phyloP scores from a whole-genome alignment of 257 asterid species.

The Solanum bulbocastanum region DNA sequence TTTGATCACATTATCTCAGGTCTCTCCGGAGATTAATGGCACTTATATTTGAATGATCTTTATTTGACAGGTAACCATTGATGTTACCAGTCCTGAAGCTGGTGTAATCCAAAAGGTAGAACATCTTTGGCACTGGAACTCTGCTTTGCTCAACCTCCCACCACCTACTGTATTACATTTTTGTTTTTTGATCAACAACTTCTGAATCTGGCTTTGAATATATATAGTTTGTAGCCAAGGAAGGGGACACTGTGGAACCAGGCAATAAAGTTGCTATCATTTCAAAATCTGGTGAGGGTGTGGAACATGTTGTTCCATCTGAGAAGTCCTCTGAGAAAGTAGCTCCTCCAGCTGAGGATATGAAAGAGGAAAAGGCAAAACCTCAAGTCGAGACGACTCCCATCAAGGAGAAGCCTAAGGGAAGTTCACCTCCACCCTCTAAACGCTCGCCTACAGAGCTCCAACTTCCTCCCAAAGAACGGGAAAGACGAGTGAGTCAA shows the following conservation, averaged over 20 bases:
- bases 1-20: background rate
- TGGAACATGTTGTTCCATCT: slow-evolving; percentile 68
- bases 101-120: slow-evolving; percentile 88
- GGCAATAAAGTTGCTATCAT: slow-evolving; percentile 84
- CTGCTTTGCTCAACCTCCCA: background rate
- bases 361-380: slow-evolving; percentile 38
- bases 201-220: background rate
- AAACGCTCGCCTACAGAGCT: slow-evolving; percentile 69
- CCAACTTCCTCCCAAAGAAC: slow-evolving; percentile 91
- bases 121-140: background rate
- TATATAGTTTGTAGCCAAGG: slow-evolving; percentile 70
- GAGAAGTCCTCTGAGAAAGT: slow-evolving; percentile 61
- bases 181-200: background rate
- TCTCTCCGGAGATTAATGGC: background rate
- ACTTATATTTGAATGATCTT: background rate
- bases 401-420: slow-evolving; percentile 44
- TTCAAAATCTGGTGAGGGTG: slow-evolving; percentile 86
- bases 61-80: slow-evolving; percentile 77
- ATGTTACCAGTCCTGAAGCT: slow-evolving; percentile 97
- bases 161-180: background rate
- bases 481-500: slow-evolving; percentile 81
- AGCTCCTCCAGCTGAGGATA: slow-evolving; percentile 45
- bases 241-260: slow-evolving; percentile 95
- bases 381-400: slow-evolving; percentile 46
- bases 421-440: slow-evolving; percentile 46